Evolutionary conservation across 768 basidiomycete species (phyloP), one percentile per base, ranked within the genome.

Genomic region (Mycena rosella): DNA sequence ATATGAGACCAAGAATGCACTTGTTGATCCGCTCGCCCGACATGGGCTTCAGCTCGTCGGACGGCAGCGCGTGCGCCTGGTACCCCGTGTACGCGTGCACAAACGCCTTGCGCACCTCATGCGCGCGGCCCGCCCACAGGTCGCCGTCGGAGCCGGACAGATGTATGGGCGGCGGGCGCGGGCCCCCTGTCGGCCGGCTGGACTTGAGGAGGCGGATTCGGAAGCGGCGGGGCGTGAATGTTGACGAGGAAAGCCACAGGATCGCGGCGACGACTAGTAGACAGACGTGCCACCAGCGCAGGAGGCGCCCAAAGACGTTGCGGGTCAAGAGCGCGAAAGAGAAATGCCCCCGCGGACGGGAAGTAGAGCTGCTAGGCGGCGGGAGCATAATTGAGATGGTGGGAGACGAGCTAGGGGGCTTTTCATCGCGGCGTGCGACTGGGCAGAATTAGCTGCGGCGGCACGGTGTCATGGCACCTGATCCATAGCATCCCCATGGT

Each of bases 41-140:
- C 24, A 91, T 51, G 0, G 91, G 89, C 11, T 75, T 65, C 4
- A 92, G 76, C 71, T 92, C 91, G 65, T 92, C 91, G 29, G 81
- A 78, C 13, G 87, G 85, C 6, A 81, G 79, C 0, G 90, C 90
- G 70, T 84, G 74, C 13, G 72, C 75, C 70, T 82, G 77, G 69
- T 92, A 92, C 17, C 85, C 86, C 2, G 75, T 74, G 65, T 89
- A 92, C 2, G 90, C 90, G 72, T 91, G 86, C 42, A 85, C 66
- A 76, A 91, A 92, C 0, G 89, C 88, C 3, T 79, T 72, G 70
- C 84, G 86, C 36, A 92, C 91, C 48, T 80, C 80, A 10, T 82
- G 76, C 3, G 90, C 88, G 36, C 89, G 83, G 8, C 73, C 72
- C 1, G 80, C 78, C 90, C 89, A 91, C 38, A 72, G 38, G 34